Percentiles rank a stretch among this genome's conserved stretches.
Evolutionary conservation across 1,284 basidiomycete species (phyloP).

Genomic region (Lignosus rhinocerotis): DNA sequence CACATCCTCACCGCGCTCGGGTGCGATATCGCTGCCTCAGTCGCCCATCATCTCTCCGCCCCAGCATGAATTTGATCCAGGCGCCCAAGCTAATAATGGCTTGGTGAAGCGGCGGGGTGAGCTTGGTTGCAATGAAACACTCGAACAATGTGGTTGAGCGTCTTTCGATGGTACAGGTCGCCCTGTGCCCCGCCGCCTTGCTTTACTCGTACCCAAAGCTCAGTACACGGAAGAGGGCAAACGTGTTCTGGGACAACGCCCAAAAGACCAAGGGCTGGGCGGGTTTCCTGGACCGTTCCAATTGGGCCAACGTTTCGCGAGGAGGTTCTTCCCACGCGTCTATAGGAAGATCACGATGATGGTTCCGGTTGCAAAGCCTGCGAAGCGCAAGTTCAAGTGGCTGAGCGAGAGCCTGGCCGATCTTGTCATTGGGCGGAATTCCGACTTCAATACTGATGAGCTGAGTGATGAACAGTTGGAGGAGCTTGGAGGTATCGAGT

Average conservation of each 20-base stretch:
- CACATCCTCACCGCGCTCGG: slow-evolving; percentile 42
- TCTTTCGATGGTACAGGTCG: slow-evolving; percentile 3
- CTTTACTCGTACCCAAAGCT: slow-evolving; percentile 19
- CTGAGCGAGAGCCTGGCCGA: slow-evolving; percentile 37
- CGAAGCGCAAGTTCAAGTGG: slow-evolving; percentile 39
- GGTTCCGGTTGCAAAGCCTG: slow-evolving; percentile 34
- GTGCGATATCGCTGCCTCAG: slow-evolving; percentile 27
- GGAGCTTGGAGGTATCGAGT: slow-evolving; percentile 83
- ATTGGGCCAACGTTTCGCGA: slow-evolving; percentile 34
- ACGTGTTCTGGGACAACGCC: slow-evolving; percentile 22
- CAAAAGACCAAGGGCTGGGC: slow-evolving; percentile 38
- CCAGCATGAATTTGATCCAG: slow-evolving; percentile 4
- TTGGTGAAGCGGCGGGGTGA: slow-evolving; percentile 22
- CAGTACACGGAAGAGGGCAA: slow-evolving; percentile 3
- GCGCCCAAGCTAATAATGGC: neutral
- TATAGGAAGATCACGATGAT: slow-evolving; percentile 41
- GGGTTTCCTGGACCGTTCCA: slow-evolving; percentile 48
- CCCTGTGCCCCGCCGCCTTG: slow-evolving; percentile 20
- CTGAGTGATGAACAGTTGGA: slow-evolving; percentile 73
- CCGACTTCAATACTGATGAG: slow-evolving; percentile 67
- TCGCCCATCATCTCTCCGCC: slow-evolving; percentile 18
- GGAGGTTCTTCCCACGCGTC: slow-evolving; percentile 36
- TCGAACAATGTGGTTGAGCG: neutral
- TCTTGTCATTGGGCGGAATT: slow-evolving; percentile 69
- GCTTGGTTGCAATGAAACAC: neutral